Base-by-base conservation (phyloP, 2,329 filamentous ascomycete species). In the Neopestalotiopsis clavispora region DNA sequence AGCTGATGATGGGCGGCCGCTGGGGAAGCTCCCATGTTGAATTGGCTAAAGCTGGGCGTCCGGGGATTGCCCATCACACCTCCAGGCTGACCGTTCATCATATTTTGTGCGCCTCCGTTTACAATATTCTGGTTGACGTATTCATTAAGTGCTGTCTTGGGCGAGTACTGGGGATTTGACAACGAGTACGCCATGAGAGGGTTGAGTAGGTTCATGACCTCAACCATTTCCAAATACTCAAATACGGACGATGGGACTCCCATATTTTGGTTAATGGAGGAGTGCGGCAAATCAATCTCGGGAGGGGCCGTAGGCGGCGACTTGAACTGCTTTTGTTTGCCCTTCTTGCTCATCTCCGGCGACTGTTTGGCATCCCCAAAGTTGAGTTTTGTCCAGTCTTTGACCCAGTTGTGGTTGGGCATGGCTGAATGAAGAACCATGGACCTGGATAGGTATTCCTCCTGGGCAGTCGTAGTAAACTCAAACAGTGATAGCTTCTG, bases 401-500 rank as follows among this genome's bases (percentile, higher is more conserved):
- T 91, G 73, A 87, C 83, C 89, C 89, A 91, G 71, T 85, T 84
- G 72, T 91, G 89, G 32, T 86, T 82, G 2, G 89, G 89, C 73
- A 87, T 86, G 14, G 89, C 89, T 6, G 87, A 87, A 59, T 90
- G 83, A 52, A 91, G 86, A 9, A 90, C 87, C 72, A 85, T 85
- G 70, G 85, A 88, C 67, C 94, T 89, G 28, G 94, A 91, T 60
- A 98, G 84, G 75, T 92, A 97, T 80, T 98, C 95, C 73, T 95
- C 93, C 75, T 97, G 92, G 64, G 86, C 87, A 45, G 85, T 87
- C 1, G 93, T 94, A 61, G 90, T 85, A 73, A 98, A 95, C 75
- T 97, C 94, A 63, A 98, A 87, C 70, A 94, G 85, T 71, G 97
- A 94, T 69, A 99, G 91, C 78, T 92, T 94, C 71, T 94, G 91